phyloP scores from a whole-genome alignment of 306 rosid species.

The Ormosia semicastrata region DNA sequence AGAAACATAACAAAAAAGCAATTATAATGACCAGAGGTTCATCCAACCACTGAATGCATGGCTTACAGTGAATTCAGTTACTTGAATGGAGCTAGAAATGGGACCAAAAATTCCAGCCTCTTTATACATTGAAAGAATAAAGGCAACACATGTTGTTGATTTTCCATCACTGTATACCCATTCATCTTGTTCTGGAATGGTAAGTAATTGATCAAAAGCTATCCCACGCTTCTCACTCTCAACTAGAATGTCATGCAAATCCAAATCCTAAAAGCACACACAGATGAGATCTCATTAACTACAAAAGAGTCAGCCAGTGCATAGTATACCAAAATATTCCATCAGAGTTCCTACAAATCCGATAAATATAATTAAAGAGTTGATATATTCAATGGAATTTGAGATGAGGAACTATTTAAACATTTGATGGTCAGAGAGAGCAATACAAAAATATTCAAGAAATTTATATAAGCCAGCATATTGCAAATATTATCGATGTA shows the following conservation, averaged over 20 bases:
- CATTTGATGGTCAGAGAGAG: neutral
- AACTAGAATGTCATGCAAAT: conserved; percentile 65
- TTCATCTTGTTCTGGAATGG: conserved; percentile 95
- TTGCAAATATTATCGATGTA: neutral
- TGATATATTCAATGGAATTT: conserved; percentile 13
- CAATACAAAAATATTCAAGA: neutral
- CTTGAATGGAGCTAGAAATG: conserved; percentile 74
- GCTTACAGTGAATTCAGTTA: conserved; percentile 93
- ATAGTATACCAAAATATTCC: neutral
- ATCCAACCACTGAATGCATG: neutral
- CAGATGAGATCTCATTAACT: neutral
- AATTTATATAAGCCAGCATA: neutral
- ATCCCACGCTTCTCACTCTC: conserved; percentile 87
- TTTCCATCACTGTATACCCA: conserved; percentile 97
- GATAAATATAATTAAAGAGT: neutral
- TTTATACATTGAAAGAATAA: conserved; percentile 91
- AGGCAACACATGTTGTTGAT: conserved; percentile 92
- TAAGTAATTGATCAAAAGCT: conserved; percentile 75
- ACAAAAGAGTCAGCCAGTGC: neutral
- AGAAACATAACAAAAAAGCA: neutral
- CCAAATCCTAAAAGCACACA: conserved; percentile 61
- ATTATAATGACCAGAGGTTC: neutral
- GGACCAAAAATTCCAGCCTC: conserved; percentile 88
- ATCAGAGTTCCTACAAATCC: neutral
- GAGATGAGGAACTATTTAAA: neutral